phyloP scores from a whole-genome alignment of 352 stramenopile genomes.

The Pythium oligandrum region DNA sequence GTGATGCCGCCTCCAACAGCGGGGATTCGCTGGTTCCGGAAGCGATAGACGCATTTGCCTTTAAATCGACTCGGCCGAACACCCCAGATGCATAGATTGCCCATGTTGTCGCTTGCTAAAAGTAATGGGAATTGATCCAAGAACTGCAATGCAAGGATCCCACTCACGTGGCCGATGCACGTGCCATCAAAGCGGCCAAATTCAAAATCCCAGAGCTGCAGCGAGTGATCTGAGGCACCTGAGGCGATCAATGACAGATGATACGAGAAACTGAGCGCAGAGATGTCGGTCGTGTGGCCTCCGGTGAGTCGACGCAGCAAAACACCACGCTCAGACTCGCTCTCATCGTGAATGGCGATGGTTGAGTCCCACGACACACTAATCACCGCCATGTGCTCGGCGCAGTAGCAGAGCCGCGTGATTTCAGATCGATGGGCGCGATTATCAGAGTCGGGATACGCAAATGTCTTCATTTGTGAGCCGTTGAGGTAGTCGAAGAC shows the following conservation, averaged over 20 bases:
- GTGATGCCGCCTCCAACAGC: constrained; percentile 28
- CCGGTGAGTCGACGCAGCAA: constrained; percentile 68
- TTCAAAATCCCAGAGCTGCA: constrained; percentile 87
- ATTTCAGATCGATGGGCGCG: constrained; percentile 72
- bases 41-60: constrained; percentile 72
- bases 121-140: constrained; percentile 71
- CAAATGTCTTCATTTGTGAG: constrained; percentile 83
- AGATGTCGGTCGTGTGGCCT: constrained; percentile 77
- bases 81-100: constrained; percentile 75
- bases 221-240: constrained; percentile 56
- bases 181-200: constrained; percentile 76
- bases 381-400: constrained; percentile 84
- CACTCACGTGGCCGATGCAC: constrained; percentile 69
- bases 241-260: constrained; percentile 75
- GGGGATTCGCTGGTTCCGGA: constrained; percentile 45
- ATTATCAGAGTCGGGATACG: constrained; percentile 58
- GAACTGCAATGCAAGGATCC: constrained; percentile 61
- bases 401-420: constrained; percentile 73
- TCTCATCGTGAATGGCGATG: constrained; percentile 85
- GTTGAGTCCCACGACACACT: constrained; percentile 75
- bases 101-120: constrained; percentile 57
- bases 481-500: constrained; percentile 89
- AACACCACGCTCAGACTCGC: constrained; percentile 70
- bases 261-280: constrained; percentile 66
- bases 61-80: constrained; percentile 62